phyloP scores from a whole-genome alignment of 139 green algal species.

The Pleodorina starrii region DNA sequence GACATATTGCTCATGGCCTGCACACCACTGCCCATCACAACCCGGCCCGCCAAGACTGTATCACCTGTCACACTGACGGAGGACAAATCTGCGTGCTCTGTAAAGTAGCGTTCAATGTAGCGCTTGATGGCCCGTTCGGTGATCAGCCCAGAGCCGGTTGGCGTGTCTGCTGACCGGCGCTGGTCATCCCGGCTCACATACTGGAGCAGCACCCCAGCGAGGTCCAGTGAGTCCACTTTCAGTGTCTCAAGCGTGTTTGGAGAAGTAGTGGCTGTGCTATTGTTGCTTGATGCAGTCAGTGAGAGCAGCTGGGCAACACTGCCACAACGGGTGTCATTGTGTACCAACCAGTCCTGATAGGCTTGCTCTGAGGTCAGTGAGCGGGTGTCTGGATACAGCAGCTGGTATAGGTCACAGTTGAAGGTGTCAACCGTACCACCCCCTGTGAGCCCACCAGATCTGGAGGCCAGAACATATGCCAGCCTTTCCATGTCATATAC shows the following conservation, averaged over 20 bases:
- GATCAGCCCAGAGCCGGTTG: not conserved
- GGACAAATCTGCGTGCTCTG: not conserved
- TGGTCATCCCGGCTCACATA: not conserved
- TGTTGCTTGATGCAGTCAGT: not conserved
- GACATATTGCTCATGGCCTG: no score
- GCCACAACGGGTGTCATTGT: not conserved
- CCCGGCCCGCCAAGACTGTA: no score
- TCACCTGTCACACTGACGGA: not conserved
- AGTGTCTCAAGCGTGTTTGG: no score
- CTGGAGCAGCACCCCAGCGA: not conserved
- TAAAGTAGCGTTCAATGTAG: not conserved
- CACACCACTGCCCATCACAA: no score
- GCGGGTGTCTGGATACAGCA: not conserved
- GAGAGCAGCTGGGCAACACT: not conserved
- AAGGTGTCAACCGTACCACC: no score
- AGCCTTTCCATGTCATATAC: not conserved
- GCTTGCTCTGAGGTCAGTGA: not conserved
- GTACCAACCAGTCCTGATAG: not conserved
- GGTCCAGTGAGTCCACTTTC: not conserved
- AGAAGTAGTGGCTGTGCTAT: no score
- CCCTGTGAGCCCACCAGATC: not conserved
- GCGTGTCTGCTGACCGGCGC: not conserved
- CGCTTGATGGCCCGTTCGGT: not conserved
- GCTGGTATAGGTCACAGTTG: not conserved
- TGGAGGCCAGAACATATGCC: not conserved